Percentiles rank a stretch among this genome's conserved stretches.
Evolutionary conservation across 352 stramenopile species (phyloP).

Genomic region (Discostella stelligera): DNA sequence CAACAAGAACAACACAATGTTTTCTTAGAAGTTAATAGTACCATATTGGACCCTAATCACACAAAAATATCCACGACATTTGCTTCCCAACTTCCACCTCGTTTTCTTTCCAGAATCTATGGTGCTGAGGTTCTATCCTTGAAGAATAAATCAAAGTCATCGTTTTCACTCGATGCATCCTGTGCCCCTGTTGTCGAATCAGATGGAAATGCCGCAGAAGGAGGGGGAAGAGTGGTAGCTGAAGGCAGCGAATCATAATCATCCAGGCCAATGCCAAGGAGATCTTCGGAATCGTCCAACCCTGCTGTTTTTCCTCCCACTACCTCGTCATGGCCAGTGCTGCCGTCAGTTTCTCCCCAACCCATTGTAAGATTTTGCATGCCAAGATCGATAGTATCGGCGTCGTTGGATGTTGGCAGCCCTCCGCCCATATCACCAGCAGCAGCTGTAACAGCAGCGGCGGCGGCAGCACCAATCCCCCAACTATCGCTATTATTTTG

Average conservation of each 20-base stretch:
- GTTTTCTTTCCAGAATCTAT: not conserved
- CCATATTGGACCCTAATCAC: not conserved
- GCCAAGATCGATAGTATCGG: not conserved
- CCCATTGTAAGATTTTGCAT: conserved; percentile 24
- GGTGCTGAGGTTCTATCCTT: conserved; percentile 53
- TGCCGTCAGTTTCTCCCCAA: not conserved
- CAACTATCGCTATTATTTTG: conserved; percentile 6
- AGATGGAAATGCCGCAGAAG: conserved; percentile 19
- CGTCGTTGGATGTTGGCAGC: not conserved
- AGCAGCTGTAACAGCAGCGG: not conserved
- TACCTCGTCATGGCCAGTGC: not conserved
- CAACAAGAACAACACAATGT: not conserved
- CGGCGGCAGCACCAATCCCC: not conserved
- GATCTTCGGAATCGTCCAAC: conserved; percentile 31
- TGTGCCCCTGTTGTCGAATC: conserved; percentile 12
- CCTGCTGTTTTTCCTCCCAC: conserved; percentile 45
- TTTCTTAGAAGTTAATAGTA: not conserved
- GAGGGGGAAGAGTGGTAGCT: not conserved
- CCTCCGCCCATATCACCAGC: not conserved
- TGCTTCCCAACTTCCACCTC: not conserved
- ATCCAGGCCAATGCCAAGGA: conserved; percentile 33
- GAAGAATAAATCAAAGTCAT: conserved; percentile 80
- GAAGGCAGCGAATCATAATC: not conserved
- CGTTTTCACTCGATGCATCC: conserved; percentile 25
- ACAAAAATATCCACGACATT: not conserved